A percentile compares a stretch with the other conserved stretches of the same genome.
These are phyloP conservation scores for Panicum virgatum DNA, from an alignment of 202 grass and related monocot species.

Conservation along the genomic window DNA sequence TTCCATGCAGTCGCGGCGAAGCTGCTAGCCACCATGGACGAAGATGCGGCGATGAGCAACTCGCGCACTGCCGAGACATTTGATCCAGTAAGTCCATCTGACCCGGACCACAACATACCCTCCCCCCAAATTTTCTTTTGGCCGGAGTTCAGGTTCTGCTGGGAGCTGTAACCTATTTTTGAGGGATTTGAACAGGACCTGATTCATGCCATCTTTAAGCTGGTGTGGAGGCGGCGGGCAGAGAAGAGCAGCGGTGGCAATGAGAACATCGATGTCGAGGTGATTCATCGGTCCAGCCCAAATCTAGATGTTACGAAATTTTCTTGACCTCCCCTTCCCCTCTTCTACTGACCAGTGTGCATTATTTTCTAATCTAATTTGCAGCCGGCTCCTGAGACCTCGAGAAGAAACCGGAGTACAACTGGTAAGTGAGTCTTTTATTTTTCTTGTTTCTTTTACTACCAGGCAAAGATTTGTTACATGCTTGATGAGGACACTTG, in stretches of 20 bases:
- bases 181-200: slow-evolving; percentile 58
- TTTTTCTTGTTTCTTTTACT: neutral
- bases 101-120: neutral
- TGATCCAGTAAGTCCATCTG: slow-evolving; percentile 46
- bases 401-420: slow-evolving; percentile 49
- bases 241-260: slow-evolving; percentile 28
- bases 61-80: slow-evolving; percentile 41
- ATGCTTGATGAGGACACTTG: neutral
- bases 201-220: slow-evolving; percentile 79
- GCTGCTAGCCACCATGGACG: slow-evolving; percentile 26
- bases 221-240: slow-evolving; percentile 62
- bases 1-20: neutral
- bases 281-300: neutral
- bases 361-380: neutral
- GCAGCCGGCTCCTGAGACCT: slow-evolving; percentile 50
- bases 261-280: slow-evolving; percentile 47
- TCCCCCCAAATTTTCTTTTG: neutral
- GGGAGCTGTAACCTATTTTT: neutral
- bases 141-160: neutral
- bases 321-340: neutral
- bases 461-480: neutral
- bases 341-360: neutral
- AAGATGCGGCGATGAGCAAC: neutral
- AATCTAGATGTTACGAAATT: neutral
- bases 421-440: slow-evolving; percentile 28